phyloP scores from a whole-genome alignment of 371 early-diverging fungal genomes.

The Lichtheimia corymbifera region DNA sequence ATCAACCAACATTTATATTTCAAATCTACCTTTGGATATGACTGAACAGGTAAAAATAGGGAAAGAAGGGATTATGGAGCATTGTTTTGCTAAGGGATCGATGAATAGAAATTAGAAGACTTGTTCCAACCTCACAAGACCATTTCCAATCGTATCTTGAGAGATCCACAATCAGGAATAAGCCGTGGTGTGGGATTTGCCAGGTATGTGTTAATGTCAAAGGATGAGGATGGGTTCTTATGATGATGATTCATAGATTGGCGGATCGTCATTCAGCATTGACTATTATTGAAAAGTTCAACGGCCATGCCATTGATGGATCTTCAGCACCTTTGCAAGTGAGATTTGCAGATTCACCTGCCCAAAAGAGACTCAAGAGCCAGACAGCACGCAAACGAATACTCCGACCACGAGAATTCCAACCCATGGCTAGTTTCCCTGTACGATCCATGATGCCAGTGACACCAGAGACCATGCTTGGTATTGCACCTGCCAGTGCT shows the following conservation, averaged over 20 bases:
- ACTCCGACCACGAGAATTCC: conserved; percentile 35
- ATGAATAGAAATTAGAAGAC: conserved; percentile 58
- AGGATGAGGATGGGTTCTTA: background rate
- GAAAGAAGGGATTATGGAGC: background rate
- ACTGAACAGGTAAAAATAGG: conserved; percentile 61
- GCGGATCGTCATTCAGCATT: conserved; percentile 68
- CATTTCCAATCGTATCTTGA: conserved; percentile 73
- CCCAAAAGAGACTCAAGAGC: conserved; percentile 77
- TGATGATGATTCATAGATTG: conserved; percentile 49
- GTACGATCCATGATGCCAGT: conserved; percentile 44
- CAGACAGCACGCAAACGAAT: conserved; percentile 27
- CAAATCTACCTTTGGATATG: conserved; percentile 76
- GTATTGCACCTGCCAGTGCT: conserved; percentile 19
- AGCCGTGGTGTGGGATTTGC: conserved; percentile 86
- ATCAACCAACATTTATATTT: conserved; percentile 83
- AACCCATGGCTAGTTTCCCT: conserved; percentile 36
- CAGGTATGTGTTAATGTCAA: conserved; percentile 34
- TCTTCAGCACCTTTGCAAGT: conserved; percentile 72
- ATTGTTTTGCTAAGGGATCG: background rate
- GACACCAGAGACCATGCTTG: conserved; percentile 53
- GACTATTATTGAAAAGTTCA: conserved; percentile 69
- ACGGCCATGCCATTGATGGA: conserved; percentile 63
- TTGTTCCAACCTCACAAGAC: conserved; percentile 69
- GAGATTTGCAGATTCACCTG: conserved; percentile 80
- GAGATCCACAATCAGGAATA: conserved; percentile 58